These are phyloP conservation scores for Solanum peruvianum DNA, from an alignment of 257 asterid genomes.

Conservation along the genomic window DNA sequence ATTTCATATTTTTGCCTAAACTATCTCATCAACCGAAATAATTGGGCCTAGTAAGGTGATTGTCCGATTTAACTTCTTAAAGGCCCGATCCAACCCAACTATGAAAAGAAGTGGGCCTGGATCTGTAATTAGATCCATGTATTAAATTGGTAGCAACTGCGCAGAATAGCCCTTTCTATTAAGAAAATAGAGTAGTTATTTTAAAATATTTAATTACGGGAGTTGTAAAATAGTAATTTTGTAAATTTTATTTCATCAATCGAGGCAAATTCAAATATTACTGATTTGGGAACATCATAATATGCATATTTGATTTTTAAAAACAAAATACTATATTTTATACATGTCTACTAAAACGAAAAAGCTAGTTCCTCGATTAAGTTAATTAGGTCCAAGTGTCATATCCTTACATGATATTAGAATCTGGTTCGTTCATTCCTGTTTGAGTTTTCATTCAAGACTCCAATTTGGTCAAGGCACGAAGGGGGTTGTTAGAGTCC, in stretches of 20 bases:
- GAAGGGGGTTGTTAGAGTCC: too few relatives aligned
- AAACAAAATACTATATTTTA: too few relatives aligned
- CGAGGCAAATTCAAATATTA: not conserved
- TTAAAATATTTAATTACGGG: not conserved
- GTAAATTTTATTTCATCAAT: not conserved
- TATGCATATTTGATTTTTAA: too few relatives aligned
- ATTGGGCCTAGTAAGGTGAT: not conserved
- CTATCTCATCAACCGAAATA: not conserved
- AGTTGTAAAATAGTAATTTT: not conserved
- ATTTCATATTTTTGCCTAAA: too few relatives aligned
- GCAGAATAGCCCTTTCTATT: not conserved
- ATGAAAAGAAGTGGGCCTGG: not conserved
- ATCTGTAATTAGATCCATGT: not conserved
- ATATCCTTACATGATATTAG: too few relatives aligned
- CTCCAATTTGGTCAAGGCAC: too few relatives aligned
- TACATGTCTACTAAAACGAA: too few relatives aligned
- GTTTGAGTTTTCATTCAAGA: too few relatives aligned
- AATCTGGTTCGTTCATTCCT: fast-evolving
- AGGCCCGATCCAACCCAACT: not conserved
- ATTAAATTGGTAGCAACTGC: not conserved
- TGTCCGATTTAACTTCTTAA: not conserved
- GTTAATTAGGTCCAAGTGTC: fast-evolving
- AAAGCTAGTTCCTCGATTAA: fast-evolving
- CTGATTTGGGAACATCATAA: not conserved
- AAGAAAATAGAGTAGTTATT: not conserved